These are phyloP conservation scores for Termitomyces sp. DNA, from an alignment of 768 basidiomycete genomes.

Conservation along the genomic window DNA sequence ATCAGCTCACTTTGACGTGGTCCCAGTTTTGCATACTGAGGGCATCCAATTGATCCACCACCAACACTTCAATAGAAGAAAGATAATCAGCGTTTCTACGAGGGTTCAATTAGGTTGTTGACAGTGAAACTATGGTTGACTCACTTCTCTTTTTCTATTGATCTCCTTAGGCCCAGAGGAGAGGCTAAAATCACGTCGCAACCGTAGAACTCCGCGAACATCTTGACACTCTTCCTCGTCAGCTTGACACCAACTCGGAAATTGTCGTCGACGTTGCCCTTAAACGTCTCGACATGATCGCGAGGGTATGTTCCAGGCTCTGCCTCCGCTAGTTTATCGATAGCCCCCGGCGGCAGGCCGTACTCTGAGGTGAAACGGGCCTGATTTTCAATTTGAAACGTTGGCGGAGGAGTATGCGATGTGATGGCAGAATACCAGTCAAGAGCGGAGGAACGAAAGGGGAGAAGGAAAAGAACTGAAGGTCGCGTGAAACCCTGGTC, in stretches of 20 bases:
- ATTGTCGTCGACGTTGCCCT: constrained; percentile 95
- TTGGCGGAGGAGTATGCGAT: constrained; percentile 65
- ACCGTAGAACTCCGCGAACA: constrained; percentile 88
- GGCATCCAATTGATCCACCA: constrained; percentile 92
- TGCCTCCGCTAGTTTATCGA: constrained; percentile 76
- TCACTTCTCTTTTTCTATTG: constrained; percentile 92
- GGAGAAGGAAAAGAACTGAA: constrained; percentile 86
- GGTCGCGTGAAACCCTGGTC: constrained; percentile 99
- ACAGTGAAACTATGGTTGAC: constrained; percentile 18
- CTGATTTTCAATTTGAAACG: constrained; percentile 86
- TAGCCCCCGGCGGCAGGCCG: constrained; percentile 69
- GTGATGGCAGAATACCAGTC: constrained; percentile 81
- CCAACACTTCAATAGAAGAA: constrained; percentile 85
- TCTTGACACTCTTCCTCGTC: constrained; percentile 86
- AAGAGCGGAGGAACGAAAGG: constrained; percentile 86
- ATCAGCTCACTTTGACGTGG: constrained; percentile 74
- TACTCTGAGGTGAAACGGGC: constrained; percentile 82
- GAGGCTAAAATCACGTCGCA: constrained; percentile 93
- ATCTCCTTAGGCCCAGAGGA: constrained; percentile 86
- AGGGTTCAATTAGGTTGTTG: neutral
- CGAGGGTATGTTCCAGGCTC: constrained; percentile 74
- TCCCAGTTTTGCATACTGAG: constrained; percentile 99
- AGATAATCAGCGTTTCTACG: constrained; percentile 83
- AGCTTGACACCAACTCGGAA: constrained; percentile 92
- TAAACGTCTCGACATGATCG: constrained; percentile 92